Conservation (phyloP, 345 rosid genomes). For the Atalantia buxifolia region DNA sequence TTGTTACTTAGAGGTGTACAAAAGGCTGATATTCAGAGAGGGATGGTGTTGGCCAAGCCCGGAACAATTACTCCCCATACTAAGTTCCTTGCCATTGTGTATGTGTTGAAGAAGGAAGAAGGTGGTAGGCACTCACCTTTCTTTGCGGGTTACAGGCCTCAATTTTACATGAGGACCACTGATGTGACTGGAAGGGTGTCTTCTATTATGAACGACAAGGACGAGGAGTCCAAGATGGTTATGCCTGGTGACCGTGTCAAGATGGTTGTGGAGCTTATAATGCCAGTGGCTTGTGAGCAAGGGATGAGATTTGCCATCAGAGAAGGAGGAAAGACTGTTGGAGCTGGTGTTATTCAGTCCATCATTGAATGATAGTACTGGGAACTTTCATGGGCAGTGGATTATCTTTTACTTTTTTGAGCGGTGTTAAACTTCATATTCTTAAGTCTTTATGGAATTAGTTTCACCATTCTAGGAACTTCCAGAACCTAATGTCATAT, state of each 20-base stretch:
- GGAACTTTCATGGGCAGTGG: neutral
- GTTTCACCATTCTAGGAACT: constrained; percentile 32
- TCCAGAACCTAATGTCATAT: constrained; percentile 33
- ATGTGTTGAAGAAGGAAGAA: constrained; percentile 98
- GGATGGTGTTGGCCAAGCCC: constrained; percentile 93
- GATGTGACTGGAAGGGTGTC: constrained; percentile 89
- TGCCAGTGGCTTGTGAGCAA: constrained; percentile 92
- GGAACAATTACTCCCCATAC: constrained; percentile 80
- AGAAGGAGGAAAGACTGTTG: constrained; percentile 96
- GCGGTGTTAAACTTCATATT: constrained; percentile 24
- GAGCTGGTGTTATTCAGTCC: constrained; percentile 89
- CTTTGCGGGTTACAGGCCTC: constrained; percentile 86
- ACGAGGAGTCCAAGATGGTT: constrained; percentile 96
- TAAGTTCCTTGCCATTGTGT: constrained; percentile 68
- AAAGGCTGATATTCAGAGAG: constrained; percentile 85
- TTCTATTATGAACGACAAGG: constrained; percentile 77
- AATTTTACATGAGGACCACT: constrained; percentile 94
- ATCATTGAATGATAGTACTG: constrained; percentile 45
- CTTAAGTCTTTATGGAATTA: constrained; percentile 30
- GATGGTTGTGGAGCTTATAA: constrained; percentile 84
- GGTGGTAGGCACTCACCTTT: constrained; percentile 95
- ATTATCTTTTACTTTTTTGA: constrained; percentile 13
- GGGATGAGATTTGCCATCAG: constrained; percentile 97
- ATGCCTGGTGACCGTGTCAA: constrained; percentile 96
- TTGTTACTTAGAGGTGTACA: constrained; percentile 87